Evolutionary conservation across 768 basidiomycete species (phyloP).

Genomic region (Mycena galopus): DNA sequence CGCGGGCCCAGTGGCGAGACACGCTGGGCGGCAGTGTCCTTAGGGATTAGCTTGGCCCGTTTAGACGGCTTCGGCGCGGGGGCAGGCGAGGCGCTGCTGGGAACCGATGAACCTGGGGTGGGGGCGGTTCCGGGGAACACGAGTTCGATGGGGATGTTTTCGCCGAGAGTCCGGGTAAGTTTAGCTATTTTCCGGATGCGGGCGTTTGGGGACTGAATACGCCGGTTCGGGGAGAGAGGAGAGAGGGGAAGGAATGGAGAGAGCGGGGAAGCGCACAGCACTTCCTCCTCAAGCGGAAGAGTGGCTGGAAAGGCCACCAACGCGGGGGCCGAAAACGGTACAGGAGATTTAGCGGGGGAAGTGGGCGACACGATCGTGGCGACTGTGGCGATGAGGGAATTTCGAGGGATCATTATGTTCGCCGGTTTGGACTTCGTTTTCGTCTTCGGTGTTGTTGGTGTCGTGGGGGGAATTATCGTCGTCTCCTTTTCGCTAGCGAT

Average conservation of each 20-base stretch:
- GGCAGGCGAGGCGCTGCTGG: background rate
- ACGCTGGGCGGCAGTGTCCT: background rate
- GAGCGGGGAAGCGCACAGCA: constrained; percentile 15
- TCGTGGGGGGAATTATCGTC: constrained; percentile 19
- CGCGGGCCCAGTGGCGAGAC: background rate
- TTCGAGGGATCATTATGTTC: constrained; percentile 31
- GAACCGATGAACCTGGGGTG: background rate
- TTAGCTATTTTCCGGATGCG: constrained; percentile 63
- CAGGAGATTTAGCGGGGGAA: constrained; percentile 25
- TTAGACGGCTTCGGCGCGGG: background rate
- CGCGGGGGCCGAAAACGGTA: background rate
- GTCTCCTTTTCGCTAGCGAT: constrained; percentile 18
- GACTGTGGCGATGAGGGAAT: constrained; percentile 38
- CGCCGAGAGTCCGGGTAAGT: constrained; percentile 65
- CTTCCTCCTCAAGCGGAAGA: background rate
- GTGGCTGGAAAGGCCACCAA: background rate
- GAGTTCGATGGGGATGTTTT: constrained; percentile 64
- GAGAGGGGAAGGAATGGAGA: constrained; percentile 36
- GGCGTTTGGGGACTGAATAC: constrained; percentile 46
- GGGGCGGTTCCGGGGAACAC: constrained; percentile 45
- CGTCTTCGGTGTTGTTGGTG: constrained; percentile 15
- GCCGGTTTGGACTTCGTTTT: constrained; percentile 36
- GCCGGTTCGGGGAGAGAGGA: constrained; percentile 42
- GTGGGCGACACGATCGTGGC: constrained; percentile 35
- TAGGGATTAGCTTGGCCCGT: background rate